Evolutionary conservation across 148 eudicot genomes (phyloP), one percentile per base, ranked within the genome.

Genomic region (Diospyros kaki): DNA sequence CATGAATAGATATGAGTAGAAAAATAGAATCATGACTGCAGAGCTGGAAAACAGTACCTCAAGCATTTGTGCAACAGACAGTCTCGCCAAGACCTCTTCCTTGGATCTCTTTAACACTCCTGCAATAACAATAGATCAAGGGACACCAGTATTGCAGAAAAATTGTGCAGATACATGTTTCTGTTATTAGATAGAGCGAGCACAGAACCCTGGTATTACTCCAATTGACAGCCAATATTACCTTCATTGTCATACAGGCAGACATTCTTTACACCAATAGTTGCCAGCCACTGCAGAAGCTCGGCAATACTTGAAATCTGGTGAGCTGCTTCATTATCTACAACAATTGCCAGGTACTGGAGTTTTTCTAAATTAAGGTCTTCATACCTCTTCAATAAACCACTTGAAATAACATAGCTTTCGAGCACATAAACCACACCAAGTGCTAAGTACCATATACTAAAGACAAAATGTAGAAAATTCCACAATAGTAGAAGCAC

Each of bases 221-320:
- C 54, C 40, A 55, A 18, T 15, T 56, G 63, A 68, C 14, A 51
- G 38, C 73, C 68, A 53, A 15, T 18, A 58, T 68, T 81, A 93
- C 99, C 99, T 93, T 96, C 90, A 66, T 72, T 53, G 67, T 96
- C 99, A 80, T 89, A 93, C 6, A 95, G 84, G 83, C 94, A 90
- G 76, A 92, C 86, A 74, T 87, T 84, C 71, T 78, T 95, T 72
- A 95, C 84, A 73, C 97, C 99, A 70, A 89, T 86, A 69, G 76
- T 74, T 60, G 82, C 81, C 60, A 95, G 75, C 94, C 94, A 90
- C 44, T 81, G 81, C 75, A 95, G 73, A 79, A 95, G 85, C 78
- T 89, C 81, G 71, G 86, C 77, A 81, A 95, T 92, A 72, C 86
- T 80, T 44, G 86, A 77, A 73, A 82, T 86, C 42, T 78, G 66